These are phyloP conservation scores for Moricandia moricandioides DNA, from an alignment of 345 rosid genomes.

Conservation along the genomic window DNA sequence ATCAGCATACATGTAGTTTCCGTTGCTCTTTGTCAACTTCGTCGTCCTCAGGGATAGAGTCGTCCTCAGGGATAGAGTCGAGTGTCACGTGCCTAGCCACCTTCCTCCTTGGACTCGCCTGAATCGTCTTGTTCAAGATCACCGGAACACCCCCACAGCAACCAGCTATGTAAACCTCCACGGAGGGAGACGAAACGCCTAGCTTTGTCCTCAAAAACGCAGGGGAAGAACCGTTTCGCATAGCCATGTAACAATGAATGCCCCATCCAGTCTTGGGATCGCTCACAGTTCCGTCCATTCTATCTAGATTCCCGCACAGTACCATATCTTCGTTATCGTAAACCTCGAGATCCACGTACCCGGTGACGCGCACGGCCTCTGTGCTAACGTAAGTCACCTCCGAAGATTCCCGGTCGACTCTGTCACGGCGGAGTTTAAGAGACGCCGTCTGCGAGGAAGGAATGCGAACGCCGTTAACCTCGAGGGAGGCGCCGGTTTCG, in stretches of 20 bases:
- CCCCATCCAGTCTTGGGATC: slow-evolving; percentile 69
- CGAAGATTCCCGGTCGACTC: slow-evolving; percentile 61
- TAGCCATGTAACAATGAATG: slow-evolving; percentile 68
- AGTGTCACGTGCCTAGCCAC: slow-evolving; percentile 49
- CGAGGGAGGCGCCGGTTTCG: slow-evolving; percentile 67
- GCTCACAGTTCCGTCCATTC: slow-evolving; percentile 49
- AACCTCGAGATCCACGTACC: slow-evolving; percentile 79
- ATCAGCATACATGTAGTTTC: slow-evolving; percentile 48
- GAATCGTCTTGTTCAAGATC: slow-evolving; percentile 74
- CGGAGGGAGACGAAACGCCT: slow-evolving; percentile 60
- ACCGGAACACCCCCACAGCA: slow-evolving; percentile 85
- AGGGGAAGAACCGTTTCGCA: slow-evolving; percentile 31
- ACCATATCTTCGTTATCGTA: slow-evolving; percentile 51
- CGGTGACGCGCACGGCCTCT: slow-evolving; percentile 72
- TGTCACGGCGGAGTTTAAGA: slow-evolving; percentile 70
- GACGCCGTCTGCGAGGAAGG: slow-evolving; percentile 63
- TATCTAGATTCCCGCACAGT: slow-evolving; percentile 75
- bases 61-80: slow-evolving; percentile 87
- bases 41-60: slow-evolving; percentile 88
- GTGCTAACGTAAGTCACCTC: slow-evolving; percentile 92
- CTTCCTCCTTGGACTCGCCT: slow-evolving; percentile 68
- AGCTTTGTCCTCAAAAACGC: slow-evolving; percentile 56
- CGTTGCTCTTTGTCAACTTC: slow-evolving; percentile 59
- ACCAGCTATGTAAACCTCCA: slow-evolving; percentile 89
- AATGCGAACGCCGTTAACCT: slow-evolving; percentile 68